Evolutionary conservation across 73 alveolate species (phyloP).

Genomic region (Loxodes magnus): DNA sequence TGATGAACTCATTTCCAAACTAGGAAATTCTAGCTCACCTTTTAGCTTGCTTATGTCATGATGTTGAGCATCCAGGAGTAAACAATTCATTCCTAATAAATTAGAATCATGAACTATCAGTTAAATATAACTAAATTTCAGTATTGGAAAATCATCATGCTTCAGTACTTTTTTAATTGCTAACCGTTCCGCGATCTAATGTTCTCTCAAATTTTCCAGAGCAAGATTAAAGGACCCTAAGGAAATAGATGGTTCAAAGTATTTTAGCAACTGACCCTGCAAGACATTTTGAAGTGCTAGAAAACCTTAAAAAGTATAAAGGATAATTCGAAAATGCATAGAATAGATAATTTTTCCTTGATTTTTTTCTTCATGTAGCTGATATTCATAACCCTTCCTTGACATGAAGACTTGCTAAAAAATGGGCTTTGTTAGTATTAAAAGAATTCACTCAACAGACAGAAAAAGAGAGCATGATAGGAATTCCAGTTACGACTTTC

Average conservation of each 20-base stretch:
- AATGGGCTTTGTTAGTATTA: not conserved
- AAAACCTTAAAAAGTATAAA: too few relatives aligned
- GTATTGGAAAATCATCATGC: conserved; percentile 25
- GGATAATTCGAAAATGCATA: conserved; percentile 23
- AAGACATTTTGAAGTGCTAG: conserved; percentile 19
- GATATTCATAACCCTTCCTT: conserved; percentile 4
- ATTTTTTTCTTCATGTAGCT: not conserved
- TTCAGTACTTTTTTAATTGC: conserved; percentile 11
- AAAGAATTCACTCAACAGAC: conserved; percentile 5
- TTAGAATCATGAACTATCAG: conserved; percentile 13
- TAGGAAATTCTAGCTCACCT: too few relatives aligned
- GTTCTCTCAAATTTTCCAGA: not conserved
- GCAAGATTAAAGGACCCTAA: conserved; percentile 2
- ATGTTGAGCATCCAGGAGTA: conserved; percentile 40
- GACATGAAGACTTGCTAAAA: conserved; percentile 8
- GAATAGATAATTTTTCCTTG: not conserved
- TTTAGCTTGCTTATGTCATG: conserved; percentile 34
- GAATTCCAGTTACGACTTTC: not conserved
- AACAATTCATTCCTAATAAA: conserved; percentile 23
- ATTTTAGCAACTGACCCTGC: conserved; percentile 28
- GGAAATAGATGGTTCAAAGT: conserved; percentile 23
- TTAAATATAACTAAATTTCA: conserved; percentile 13
- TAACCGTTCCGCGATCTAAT: conserved; percentile 5
- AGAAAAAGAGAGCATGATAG: not conserved
- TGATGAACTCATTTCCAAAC: too few relatives aligned